Evolutionary conservation across 2,329 filamentous ascomycete genomes (phyloP).

Genomic region (Fusarium burgessii): DNA sequence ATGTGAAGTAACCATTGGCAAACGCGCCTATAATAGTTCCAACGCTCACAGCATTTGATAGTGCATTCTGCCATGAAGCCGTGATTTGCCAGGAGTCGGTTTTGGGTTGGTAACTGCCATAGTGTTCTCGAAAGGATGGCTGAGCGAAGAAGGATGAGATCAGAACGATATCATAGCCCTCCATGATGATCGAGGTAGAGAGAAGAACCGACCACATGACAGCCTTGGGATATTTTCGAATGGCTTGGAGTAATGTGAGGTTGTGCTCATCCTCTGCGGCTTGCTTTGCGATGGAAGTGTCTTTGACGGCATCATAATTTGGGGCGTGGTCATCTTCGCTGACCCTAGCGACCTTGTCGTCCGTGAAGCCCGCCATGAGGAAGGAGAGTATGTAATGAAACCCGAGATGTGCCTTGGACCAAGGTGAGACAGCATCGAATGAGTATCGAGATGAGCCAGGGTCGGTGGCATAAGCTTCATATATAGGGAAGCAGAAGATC

Average conservation of each 20-base stretch:
- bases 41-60: constrained; percentile 25
- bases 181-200: constrained; percentile 53
- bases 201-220: constrained; percentile 38
- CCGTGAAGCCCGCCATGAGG: constrained; percentile 2
- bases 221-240: constrained; percentile 31
- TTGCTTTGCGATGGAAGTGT: constrained; percentile 29
- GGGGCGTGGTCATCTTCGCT: constrained; percentile 31
- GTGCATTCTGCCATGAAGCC: constrained; percentile 27
- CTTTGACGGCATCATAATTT: constrained; percentile 14
- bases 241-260: constrained; percentile 29
- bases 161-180: constrained; percentile 48
- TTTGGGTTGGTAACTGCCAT: constrained; percentile 36
- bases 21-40: constrained; percentile 37
- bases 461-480: constrained; percentile 13
- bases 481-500: background rate
- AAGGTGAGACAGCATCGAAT: background rate
- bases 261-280: constrained; percentile 29
- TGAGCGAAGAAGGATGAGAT: constrained; percentile 50
- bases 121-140: constrained; percentile 46
- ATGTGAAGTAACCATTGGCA: constrained; percentile 42
- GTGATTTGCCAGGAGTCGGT: constrained; percentile 20
- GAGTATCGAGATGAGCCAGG: background rate
- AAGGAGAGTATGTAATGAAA: background rate
- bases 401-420: background rate
- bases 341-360: constrained; percentile 34